Evolutionary conservation across 192 early-diverging fungal genomes (phyloP).

Genomic region (Lobosporangium transversale): DNA sequence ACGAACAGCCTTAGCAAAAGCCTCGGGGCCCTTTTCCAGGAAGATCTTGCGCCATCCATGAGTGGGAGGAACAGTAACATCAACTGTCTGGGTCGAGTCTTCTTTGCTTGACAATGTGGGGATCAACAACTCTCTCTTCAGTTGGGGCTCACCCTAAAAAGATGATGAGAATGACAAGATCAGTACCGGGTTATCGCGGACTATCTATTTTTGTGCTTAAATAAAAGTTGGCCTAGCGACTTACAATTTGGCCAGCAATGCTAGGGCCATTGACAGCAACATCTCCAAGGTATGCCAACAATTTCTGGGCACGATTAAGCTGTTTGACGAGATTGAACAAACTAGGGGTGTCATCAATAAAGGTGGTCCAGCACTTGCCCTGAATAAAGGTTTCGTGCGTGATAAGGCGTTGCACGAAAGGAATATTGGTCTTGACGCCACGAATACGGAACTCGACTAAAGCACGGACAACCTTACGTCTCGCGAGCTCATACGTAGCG

Average conservation of each 20-base stretch:
- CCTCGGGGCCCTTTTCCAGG: slow-evolving; percentile 85
- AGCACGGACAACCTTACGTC: slow-evolving; percentile 88
- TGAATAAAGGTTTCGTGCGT: slow-evolving; percentile 82
- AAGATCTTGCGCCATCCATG: slow-evolving; percentile 92
- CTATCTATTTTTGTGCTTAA: too few relatives aligned
- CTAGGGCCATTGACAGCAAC: slow-evolving; percentile 91
- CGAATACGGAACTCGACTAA: slow-evolving; percentile 95
- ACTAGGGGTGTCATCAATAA: slow-evolving; percentile 96
- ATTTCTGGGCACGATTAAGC: slow-evolving; percentile 87
- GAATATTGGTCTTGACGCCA: slow-evolving; percentile 97
- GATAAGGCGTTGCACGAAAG: slow-evolving; percentile 90
- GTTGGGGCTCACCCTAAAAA: slow-evolving; percentile 69
- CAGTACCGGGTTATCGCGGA: too few relatives aligned
- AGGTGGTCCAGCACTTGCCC: slow-evolving; percentile 96
- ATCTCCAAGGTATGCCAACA: slow-evolving; percentile 91
- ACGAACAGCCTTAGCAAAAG: slow-evolving; percentile 91
- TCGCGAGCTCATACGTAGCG: slow-evolving; percentile 88
- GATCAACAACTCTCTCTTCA: slow-evolving; percentile 71
- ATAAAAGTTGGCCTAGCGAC: slow-evolving; percentile 1
- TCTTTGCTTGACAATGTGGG: slow-evolving; percentile 63
- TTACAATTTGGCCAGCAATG: slow-evolving; percentile 87
- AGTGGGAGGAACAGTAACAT: slow-evolving; percentile 68
- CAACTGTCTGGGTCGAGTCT: slow-evolving; percentile 53
- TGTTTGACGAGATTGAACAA: slow-evolving; percentile 83
- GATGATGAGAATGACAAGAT: neutral